Evolutionary conservation across 2,329 filamentous ascomycete species (phyloP).

Genomic region (Curvularia lunata): DNA sequence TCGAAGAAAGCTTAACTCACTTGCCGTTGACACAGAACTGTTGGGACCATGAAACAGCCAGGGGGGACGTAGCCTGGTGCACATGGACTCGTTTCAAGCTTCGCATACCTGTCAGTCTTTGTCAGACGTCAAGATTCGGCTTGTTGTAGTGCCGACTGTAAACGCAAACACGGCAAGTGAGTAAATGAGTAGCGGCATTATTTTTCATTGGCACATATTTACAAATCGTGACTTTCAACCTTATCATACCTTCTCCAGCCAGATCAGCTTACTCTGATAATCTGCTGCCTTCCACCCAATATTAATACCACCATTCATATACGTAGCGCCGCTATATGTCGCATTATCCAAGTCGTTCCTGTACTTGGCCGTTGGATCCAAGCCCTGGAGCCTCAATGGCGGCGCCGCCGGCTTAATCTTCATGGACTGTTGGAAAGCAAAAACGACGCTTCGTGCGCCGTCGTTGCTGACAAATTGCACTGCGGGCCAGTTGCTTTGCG

Average conservation of each 20-base stretch:
- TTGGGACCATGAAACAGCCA: not conserved
- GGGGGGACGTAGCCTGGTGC: not conserved
- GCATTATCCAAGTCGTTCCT: constrained; percentile 57
- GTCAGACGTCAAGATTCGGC: not conserved
- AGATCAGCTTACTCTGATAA: constrained; percentile 64
- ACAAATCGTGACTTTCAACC: not conserved
- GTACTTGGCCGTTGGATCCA: constrained; percentile 63
- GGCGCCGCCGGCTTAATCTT: constrained; percentile 62
- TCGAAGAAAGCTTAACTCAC: not conserved
- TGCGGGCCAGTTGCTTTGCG: constrained; percentile 67
- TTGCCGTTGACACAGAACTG: not conserved
- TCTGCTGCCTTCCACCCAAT: constrained; percentile 57
- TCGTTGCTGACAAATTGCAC: constrained; percentile 65
- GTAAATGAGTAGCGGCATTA: not conserved
- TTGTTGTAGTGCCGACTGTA: not conserved
- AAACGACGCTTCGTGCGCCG: constrained; percentile 59
- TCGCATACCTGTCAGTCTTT: not conserved
- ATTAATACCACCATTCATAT: constrained; percentile 69
- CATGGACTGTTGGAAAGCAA: constrained; percentile 65
- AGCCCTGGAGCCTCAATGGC: constrained; percentile 61
- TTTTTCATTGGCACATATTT: not conserved
- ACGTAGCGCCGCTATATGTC: constrained; percentile 63
- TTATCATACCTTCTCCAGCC: constrained; percentile 54
- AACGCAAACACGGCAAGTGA: not conserved
- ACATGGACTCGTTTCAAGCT: not conserved